phyloP scores from a whole-genome alignment of 2,329 filamentous ascomycete genomes.

The Colletotrichum eleusines region DNA sequence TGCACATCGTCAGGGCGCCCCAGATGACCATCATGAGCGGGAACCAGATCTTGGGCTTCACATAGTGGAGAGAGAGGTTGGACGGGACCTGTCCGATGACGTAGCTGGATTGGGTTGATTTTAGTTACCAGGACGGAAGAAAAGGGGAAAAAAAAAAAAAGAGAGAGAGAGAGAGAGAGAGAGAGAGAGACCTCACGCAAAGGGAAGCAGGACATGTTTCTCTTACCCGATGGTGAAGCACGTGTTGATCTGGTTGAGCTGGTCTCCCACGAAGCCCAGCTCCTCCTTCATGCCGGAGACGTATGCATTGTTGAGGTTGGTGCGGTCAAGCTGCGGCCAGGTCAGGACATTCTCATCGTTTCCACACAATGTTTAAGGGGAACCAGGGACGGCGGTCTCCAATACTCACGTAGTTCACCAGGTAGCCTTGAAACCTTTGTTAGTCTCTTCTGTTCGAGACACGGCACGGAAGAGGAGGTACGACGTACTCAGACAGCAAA shows the following conservation, averaged over 20 bases:
- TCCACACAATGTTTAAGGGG: neutral
- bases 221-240: constrained; percentile 60
- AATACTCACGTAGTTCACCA: constrained; percentile 63
- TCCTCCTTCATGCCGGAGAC: constrained; percentile 56
- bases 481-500: constrained; percentile 67
- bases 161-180: no score
- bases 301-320: constrained; percentile 53
- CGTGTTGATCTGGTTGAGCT: constrained; percentile 66
- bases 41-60: constrained; percentile 73
- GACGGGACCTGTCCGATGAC: constrained; percentile 71
- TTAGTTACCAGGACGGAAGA: neutral
- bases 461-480: neutral
- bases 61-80: constrained; percentile 72
- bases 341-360: neutral
- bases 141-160: fast-evolving
- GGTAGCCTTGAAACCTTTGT: constrained; percentile 51
- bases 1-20: constrained; percentile 73
- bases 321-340: constrained; percentile 36
- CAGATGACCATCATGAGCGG: constrained; percentile 73
- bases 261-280: constrained; percentile 49
- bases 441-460: neutral
- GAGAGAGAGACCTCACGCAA: neutral
- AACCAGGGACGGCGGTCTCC: no score
- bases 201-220: neutral
- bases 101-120: constrained; percentile 46